Evolutionary conservation across 495 filamentous ascomycete genomes (phyloP).

Genomic region (Patellaria atrata): DNA sequence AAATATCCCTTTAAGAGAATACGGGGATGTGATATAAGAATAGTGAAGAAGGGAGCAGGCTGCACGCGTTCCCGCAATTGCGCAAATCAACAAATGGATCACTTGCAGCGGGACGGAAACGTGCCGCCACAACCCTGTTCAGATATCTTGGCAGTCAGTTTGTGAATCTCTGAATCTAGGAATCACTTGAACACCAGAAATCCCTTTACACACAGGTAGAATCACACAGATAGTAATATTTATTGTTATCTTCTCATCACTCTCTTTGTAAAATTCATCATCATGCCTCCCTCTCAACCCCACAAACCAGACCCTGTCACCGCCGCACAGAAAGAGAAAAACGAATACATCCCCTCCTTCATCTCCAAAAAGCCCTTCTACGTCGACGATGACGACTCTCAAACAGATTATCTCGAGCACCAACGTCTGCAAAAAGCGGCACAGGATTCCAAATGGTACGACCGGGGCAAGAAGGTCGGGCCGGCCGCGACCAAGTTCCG

Average conservation of each 20-base stretch:
- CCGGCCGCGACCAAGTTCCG: slow-evolving; percentile 89
- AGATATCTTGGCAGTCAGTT: too few relatives aligned
- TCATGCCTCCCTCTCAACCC: slow-evolving; percentile 23
- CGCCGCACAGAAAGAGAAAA: slow-evolving; percentile 32
- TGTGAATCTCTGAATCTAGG: too few relatives aligned
- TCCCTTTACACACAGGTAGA: too few relatives aligned
- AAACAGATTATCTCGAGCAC: slow-evolving; percentile 86
- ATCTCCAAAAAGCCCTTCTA: slow-evolving; percentile 98
- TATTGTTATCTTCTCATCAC: too few relatives aligned
- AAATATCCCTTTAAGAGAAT: too few relatives aligned
- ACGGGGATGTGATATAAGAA: slow-evolving; percentile 4
- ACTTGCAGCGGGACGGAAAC: too few relatives aligned
- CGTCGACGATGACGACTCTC: slow-evolving; percentile 59
- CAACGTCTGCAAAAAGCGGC: slow-evolving; percentile 69
- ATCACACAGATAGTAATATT: too few relatives aligned
- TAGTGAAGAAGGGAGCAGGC: neutral
- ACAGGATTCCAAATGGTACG: slow-evolving; percentile 74
- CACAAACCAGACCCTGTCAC: slow-evolving; percentile 25
- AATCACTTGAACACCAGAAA: too few relatives aligned
- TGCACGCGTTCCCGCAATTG: too few relatives aligned
- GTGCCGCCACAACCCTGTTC: too few relatives aligned
- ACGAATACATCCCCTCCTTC: slow-evolving; percentile 97
- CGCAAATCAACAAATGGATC: too few relatives aligned
- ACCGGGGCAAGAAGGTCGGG: slow-evolving; percentile 64
- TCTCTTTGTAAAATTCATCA: slow-evolving; percentile 17